Evolutionary conservation across 164 flowering plant genomes (phyloP).

Genomic region (Liriodendron chinense): DNA sequence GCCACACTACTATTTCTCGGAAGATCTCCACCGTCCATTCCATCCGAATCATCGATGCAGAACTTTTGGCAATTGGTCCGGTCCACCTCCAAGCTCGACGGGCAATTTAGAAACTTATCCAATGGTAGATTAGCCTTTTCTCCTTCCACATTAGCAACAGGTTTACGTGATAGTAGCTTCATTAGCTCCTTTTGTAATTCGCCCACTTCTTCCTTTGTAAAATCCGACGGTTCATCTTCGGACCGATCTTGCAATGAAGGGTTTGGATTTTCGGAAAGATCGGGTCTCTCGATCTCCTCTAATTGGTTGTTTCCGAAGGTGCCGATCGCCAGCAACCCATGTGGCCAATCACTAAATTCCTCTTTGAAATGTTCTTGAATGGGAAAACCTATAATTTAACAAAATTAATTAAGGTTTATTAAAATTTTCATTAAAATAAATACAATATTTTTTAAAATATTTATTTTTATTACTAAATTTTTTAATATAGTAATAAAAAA

Average conservation of each 20-base stretch:
- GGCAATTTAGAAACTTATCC: constrained; percentile 85
- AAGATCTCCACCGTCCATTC: constrained; percentile 28
- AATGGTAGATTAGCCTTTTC: constrained; percentile 51
- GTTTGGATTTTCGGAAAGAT: background rate
- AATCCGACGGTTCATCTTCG: constrained; percentile 37
- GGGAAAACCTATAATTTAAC: constrained; percentile 32
- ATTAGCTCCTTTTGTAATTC: constrained; percentile 49
- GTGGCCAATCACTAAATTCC: constrained; percentile 92
- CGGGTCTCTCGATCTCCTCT: constrained; percentile 19
- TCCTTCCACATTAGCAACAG: constrained; percentile 23
- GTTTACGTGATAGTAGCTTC: constrained; percentile 56
- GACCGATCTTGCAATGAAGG: background rate
- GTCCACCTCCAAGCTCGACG: constrained; percentile 82
- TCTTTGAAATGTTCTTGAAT: constrained; percentile 51
- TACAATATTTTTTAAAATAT: too few species aligned
- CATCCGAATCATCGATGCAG: constrained; percentile 24
- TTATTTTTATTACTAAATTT: too few species aligned
- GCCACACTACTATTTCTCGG: constrained; percentile 39
- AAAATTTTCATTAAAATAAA: too few species aligned
- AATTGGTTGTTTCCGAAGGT: constrained; percentile 65
- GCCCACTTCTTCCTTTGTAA: constrained; percentile 81
- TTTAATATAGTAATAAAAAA: too few species aligned
- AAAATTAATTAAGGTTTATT: too few species aligned
- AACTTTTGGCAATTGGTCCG: constrained; percentile 26
- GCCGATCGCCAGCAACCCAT: constrained; percentile 76